Evolutionary conservation across 306 rosid species (phyloP).

Genomic region (Castanopsis chinensis): DNA sequence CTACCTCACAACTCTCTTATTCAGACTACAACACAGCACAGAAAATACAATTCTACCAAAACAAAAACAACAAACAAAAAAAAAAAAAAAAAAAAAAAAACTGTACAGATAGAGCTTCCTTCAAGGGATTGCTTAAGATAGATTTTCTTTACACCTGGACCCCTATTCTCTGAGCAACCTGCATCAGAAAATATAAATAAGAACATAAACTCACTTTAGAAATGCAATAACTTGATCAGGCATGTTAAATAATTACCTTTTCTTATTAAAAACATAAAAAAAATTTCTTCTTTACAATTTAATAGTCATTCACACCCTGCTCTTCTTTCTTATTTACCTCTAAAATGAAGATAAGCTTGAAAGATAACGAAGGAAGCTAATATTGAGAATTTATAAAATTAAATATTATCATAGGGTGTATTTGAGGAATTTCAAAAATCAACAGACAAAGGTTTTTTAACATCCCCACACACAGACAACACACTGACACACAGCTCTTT

Average conservation of each 20-base stretch:
- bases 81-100: not conserved
- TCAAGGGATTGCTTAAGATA: conserved; percentile 19
- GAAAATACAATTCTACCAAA: conserved; percentile 13
- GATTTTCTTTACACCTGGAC: conserved; percentile 36
- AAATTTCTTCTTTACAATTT: too few species aligned
- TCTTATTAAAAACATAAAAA: too few species aligned
- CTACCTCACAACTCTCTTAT: conserved; percentile 1
- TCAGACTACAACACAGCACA: conserved; percentile 2
- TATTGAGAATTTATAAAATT: too few species aligned
- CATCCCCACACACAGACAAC: too few species aligned
- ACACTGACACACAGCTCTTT: not conserved
- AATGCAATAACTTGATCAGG: not conserved
- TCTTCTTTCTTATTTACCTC: not conserved
- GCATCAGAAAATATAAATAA: conserved; percentile 27
- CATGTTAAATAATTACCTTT: too few species aligned
- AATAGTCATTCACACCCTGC: too few species aligned
- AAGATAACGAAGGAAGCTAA: not conserved
- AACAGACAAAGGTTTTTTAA: too few species aligned
- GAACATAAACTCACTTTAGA: not conserved
- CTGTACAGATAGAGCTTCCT: conserved; percentile 29
- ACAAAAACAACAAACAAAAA: too few species aligned
- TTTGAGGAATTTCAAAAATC: too few species aligned
- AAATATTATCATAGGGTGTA: too few species aligned
- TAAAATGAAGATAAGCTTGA: not conserved
- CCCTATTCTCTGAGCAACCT: conserved; percentile 82